Evolutionary conservation across 1,139 yeast species (phyloP), one percentile per base, ranked within the genome.

Genomic region (Pichia inconspicua): DNA sequence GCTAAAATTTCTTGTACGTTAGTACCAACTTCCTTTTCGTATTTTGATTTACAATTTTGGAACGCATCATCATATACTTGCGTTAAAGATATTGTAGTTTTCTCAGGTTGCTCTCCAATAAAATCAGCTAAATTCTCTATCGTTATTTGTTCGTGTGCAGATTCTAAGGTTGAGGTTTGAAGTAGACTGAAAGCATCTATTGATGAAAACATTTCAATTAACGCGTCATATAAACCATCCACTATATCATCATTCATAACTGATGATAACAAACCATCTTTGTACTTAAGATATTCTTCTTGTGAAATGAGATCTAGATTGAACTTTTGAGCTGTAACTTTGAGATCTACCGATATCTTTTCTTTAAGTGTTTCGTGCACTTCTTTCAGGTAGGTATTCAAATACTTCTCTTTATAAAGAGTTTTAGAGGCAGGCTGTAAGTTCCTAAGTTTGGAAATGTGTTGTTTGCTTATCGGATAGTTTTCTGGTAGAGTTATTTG

Each of bases 401-500:
- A 19, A 17, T 39, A 19, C 30, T 46, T 48, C 17, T 50, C 53
- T 25, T 37, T 28, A 22, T 50, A 50, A 3, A 47, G 28, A 2
- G 44, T 37, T 36, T 50, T 48, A 2, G 53, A 44, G 6, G 37
- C 27, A 8, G 49, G 51, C 4, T 45, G 34, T 6, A 22, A 12
- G 19, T 47, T 44, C n/a, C 53, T 47, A 2, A 58, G 39, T 9
- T 46, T 48, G 1, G 28, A 15, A 25, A 45, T 53, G 36, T 47
- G 48, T n/a, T 37, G 44, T 19, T 46, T 43, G 9, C 45, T 35
- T 10, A 60, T 42, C 1, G 64, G 64, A 35, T 47, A 60, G 42
- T 55, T 52, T 2, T 52, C 40, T 1, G 62, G 64, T 10, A 60
- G 39, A 12, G 47, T 43, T 30, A 56, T 42, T n/a, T 36, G 41